phyloP scores from a whole-genome alignment of 192 early-diverging fungal genomes.

The Rhizophagus prolifer region DNA sequence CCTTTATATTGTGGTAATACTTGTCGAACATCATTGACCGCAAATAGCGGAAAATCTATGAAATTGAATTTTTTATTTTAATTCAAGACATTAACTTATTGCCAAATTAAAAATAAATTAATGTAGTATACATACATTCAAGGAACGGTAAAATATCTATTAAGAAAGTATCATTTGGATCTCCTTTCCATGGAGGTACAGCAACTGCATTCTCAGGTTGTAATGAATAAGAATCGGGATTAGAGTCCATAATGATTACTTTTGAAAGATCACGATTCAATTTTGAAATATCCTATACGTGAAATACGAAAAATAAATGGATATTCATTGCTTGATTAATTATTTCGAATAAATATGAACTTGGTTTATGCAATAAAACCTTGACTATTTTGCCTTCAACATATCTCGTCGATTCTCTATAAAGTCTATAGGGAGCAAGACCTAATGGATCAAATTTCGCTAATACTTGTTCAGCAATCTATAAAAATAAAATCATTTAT shows the following conservation, averaged over 20 bases:
- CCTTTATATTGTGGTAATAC: conserved; percentile 68
- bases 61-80: not conserved
- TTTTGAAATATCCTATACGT: conserved; percentile 69
- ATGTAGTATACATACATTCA: conserved; percentile 63
- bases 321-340: not conserved
- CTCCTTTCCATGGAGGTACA: conserved; percentile 84
- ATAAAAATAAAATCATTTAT: conserved; percentile 8
- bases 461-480: conserved; percentile 83
- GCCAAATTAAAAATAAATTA: conserved; percentile 6
- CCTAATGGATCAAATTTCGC: conserved; percentile 89
- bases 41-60: conserved; percentile 56
- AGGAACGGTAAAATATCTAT: conserved; percentile 86
- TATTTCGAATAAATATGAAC: not conserved
- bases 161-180: conserved; percentile 77
- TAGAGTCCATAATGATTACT: conserved; percentile 91
- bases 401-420: conserved; percentile 88
- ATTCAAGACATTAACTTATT: not conserved
- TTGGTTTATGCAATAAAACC: conserved; percentile 35
- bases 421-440: conserved; percentile 83
- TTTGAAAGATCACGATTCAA: conserved; percentile 93
- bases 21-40: conserved; percentile 72
- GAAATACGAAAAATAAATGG: not conserved
- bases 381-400: conserved; percentile 82
- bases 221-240: conserved; percentile 76
- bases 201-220: conserved; percentile 92